Evolutionary conservation across 2,329 filamentous ascomycete species (phyloP).

Genomic region (Fusarium nematophilum): DNA sequence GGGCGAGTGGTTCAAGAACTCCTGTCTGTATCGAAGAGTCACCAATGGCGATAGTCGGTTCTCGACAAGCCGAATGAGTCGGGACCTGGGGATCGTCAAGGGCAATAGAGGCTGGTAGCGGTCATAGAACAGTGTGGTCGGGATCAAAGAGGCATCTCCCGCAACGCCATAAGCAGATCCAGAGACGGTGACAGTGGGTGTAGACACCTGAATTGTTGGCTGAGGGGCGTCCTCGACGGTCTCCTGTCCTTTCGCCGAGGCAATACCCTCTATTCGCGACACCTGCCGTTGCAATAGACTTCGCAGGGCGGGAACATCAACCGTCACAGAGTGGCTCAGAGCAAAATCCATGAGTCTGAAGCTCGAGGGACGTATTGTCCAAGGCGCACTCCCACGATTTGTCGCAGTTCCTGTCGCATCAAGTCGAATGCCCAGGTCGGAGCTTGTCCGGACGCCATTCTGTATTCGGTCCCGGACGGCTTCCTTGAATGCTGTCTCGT

Average conservation of each 20-base stretch:
- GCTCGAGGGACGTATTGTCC: conserved; percentile 11
- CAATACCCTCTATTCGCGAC: conserved; percentile 36
- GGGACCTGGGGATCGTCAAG: conserved; percentile 50
- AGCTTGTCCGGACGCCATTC: conserved; percentile 44
- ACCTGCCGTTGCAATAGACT: conserved; percentile 42
- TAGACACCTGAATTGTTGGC: conserved; percentile 33
- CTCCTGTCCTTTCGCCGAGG: conserved; percentile 27
- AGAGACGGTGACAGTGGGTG: conserved; percentile 53
- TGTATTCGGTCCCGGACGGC: conserved; percentile 35
- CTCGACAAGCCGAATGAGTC: conserved; percentile 52
- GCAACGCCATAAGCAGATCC: conserved; percentile 55
- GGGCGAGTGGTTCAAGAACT: conserved; percentile 46
- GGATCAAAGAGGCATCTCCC: conserved; percentile 43
- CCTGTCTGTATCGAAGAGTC: conserved; percentile 53
- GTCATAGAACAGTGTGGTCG: conserved; percentile 49
- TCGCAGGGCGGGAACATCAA: conserved; percentile 49
- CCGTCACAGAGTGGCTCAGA: conserved; percentile 52
- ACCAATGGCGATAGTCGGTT: conserved; percentile 53
- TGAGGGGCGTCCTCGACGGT: conserved; percentile 11
- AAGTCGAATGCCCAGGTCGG: conserved; percentile 54
- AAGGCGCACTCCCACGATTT: conserved; percentile 4
- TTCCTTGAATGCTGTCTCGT: conserved; percentile 35
- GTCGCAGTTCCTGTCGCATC: conserved; percentile 42
- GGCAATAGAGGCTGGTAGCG: conserved; percentile 54
- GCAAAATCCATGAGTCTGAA: conserved; percentile 53